These are phyloP conservation scores for Penicillium canescens DNA, from an alignment of 495 filamentous ascomycete genomes.

Conservation along the genomic window DNA sequence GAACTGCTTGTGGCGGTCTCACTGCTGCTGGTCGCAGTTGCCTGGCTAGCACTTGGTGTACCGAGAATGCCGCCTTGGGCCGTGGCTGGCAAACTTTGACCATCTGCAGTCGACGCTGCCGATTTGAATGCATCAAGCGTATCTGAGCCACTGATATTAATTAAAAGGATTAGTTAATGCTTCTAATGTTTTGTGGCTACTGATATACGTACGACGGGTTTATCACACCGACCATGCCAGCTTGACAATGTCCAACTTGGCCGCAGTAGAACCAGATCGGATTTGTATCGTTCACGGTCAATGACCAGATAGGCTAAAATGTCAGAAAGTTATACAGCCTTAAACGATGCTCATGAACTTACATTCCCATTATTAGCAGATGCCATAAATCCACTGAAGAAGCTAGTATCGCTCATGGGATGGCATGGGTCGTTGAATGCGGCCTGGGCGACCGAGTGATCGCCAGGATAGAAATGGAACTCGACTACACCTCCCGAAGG, in stretches of 20 bases:
- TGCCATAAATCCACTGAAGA: slow-evolving; percentile 68
- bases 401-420: slow-evolving; percentile 55
- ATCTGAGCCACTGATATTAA: neutral
- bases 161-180: neutral
- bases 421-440: slow-evolving; percentile 69
- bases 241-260: slow-evolving; percentile 63
- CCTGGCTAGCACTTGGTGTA: neutral
- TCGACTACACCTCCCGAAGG: slow-evolving; percentile 62
- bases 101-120: neutral
- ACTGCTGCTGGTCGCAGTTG: neutral
- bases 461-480: slow-evolving; percentile 67
- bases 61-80: neutral
- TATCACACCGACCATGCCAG: slow-evolving; percentile 68
- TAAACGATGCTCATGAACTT: neutral
- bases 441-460: slow-evolving; percentile 72
- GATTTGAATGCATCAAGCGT: neutral
- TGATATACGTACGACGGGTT: slow-evolving; percentile 57
- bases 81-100: neutral
- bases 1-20: neutral
- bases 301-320: slow-evolving; percentile 51
- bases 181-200: neutral
- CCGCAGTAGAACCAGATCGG: slow-evolving; percentile 72
- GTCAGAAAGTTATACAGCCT: slow-evolving; percentile 7
- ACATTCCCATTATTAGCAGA: slow-evolving; percentile 34
- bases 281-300: slow-evolving; percentile 61